Base-by-base conservation (phyloP, 2,329 filamentous ascomycete genomes). In the Tolypocladium endophyticum region DNA sequence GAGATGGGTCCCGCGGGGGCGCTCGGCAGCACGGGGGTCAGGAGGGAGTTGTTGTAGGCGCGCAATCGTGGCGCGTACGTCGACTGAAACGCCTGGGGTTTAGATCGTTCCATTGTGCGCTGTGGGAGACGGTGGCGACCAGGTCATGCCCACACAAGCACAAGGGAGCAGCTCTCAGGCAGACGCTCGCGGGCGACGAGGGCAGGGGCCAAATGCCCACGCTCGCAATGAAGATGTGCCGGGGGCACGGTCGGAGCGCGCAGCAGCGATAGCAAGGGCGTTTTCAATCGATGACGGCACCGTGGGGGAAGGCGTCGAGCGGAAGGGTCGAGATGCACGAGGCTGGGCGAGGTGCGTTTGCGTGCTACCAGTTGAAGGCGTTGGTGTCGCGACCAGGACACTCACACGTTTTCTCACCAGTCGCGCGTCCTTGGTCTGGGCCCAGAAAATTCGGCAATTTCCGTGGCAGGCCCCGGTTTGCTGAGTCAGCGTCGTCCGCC, bases 51-150 rank as follows among this genome's bases (percentile, higher is more conserved):
- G 73, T 88, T 90, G 78, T 95, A 97, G 64, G 87, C 85, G 71
- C 93, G 90, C 70, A 97, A 78, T 70, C 93, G 89, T 64, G 93
- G 90, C 74, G 93, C 91, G 77, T 96, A 97, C 71, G 88, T 92
- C 60, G 91, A 93, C 67, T 94, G 86, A 71, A 96, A 94, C 52
- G 92, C 90, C 77, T 96, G 90, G 55, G 92, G 91, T 67, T 77
- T 76, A 65, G 72, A 73, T 71, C 75, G 76, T 67, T 81, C 79
- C 81, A 84, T 84, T 62, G 65, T 74, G 65, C 60, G 58, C 55
- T 59, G 59, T 58, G 61, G 58, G 59, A 58, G 60, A 62, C 62
- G 64, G 63, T 59, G 58, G 59, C 53, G 67, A 63, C 68, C 67
- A 71, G 68, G 58, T 70, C 70, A 71, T 72, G 68, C 68, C 67